Percentiles rank a stretch among this genome's conserved stretches.
phyloP scores from a whole-genome alignment of 306 rosid species.

The Albizia julibrissin region DNA sequence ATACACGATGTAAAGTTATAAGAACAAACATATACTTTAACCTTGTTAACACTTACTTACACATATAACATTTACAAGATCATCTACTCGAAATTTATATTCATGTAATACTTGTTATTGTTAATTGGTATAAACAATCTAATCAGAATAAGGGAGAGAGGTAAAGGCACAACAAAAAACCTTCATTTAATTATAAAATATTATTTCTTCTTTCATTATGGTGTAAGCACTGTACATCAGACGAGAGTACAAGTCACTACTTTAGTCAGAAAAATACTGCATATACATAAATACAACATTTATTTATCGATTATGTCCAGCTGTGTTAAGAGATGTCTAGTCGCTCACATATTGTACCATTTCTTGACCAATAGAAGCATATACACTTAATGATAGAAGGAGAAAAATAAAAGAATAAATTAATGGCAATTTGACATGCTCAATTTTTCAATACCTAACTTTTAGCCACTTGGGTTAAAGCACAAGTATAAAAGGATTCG shows the following conservation, averaged over 20 bases:
- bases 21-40: too few relatives aligned
- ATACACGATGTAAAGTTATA: too few relatives aligned
- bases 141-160: too few relatives aligned
- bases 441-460: not conserved
- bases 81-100: too few relatives aligned
- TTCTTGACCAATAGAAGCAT: not conserved
- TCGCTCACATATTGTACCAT: not conserved
- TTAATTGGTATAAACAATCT: not conserved
- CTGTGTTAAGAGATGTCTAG: too few relatives aligned
- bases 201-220: too few relatives aligned
- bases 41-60: too few relatives aligned
- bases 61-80: too few relatives aligned
- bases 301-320: not conserved
- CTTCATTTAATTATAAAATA: not conserved
- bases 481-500: not conserved
- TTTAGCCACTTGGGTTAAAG: not conserved
- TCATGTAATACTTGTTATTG: not conserved
- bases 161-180: too few relatives aligned
- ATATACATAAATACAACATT: not conserved
- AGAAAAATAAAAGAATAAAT: not conserved
- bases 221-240: not conserved
- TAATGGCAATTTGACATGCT: not conserved
- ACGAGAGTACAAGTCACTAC: not conserved
- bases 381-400: not conserved
- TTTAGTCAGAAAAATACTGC: not conserved